Evolutionary conservation across 768 basidiomycete species (phyloP).

Genomic region (Tulasnella calospora): DNA sequence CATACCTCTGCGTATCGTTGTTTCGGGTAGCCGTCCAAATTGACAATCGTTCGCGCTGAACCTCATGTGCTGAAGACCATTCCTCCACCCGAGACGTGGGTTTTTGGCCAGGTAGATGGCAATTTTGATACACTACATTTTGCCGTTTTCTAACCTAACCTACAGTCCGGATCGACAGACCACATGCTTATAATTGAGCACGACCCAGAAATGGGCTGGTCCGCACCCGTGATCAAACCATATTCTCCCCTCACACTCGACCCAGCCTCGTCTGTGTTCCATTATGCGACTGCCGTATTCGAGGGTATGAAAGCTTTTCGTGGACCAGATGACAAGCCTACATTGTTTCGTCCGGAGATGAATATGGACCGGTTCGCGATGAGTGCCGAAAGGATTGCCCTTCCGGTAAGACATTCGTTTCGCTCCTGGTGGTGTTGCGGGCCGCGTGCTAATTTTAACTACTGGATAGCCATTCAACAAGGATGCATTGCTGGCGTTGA

Average conservation of each 20-base stretch:
- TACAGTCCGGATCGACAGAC: slow-evolving; percentile 38
- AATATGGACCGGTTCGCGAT: slow-evolving; percentile 95
- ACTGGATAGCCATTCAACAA: slow-evolving; percentile 43
- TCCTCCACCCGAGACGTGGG: slow-evolving; percentile 61
- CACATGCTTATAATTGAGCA: slow-evolving; percentile 41
- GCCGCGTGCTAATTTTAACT: not conserved
- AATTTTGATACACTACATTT: slow-evolving; percentile 22
- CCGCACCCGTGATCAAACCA: slow-evolving; percentile 65
- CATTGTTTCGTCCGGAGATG: slow-evolving; percentile 91
- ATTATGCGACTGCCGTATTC: slow-evolving; percentile 88
- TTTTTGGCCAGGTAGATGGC: slow-evolving; percentile 84
- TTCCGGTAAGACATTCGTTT: slow-evolving; percentile 32
- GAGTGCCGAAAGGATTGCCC: slow-evolving; percentile 66
- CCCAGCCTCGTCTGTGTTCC: slow-evolving; percentile 78
- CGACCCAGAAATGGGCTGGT: slow-evolving; percentile 50
- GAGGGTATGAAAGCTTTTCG: slow-evolving; percentile 95
- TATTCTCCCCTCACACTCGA: slow-evolving; percentile 67
- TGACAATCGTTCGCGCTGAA: slow-evolving; percentile 10
- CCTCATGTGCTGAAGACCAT: slow-evolving; percentile 39
- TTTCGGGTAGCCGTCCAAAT: slow-evolving; percentile 14
- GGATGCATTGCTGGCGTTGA: slow-evolving; percentile 46
- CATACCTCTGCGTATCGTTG: not conserved
- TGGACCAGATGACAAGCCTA: slow-evolving; percentile 62
- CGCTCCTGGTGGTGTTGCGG: not conserved
- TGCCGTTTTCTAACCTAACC: not conserved